Conservation (phyloP, 2,329 filamentous ascomycete genomes). For the Achaetomium macrosporum region DNA sequence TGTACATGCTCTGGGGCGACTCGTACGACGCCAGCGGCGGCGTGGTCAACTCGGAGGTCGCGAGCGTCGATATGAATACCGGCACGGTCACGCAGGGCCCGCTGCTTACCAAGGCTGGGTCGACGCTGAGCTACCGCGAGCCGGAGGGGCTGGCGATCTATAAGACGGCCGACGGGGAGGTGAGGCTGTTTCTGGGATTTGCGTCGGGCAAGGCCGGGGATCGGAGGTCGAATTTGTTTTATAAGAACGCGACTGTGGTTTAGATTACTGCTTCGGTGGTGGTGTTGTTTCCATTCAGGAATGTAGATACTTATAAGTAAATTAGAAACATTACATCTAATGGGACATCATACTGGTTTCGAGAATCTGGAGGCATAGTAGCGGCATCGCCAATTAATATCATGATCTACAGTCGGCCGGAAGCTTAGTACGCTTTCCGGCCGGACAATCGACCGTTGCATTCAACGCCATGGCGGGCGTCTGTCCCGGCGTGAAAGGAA, state of each 20-base stretch:
- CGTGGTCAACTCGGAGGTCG: slow-evolving; percentile 8
- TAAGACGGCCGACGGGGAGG: slow-evolving; percentile 4
- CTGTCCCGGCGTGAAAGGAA: no score
- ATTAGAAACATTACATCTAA: no score
- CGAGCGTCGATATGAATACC: slow-evolving; percentile 9
- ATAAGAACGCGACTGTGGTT: slow-evolving; percentile 9
- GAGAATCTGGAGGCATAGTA: no score
- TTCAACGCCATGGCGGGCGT: no score
- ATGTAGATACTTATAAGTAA: no score
- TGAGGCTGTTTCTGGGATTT: slow-evolving; percentile 10
- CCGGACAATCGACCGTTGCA: no score
- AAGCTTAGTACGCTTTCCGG: no score
- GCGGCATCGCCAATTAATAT: no score
- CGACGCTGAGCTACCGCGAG: slow-evolving; percentile 9
- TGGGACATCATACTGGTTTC: no score
- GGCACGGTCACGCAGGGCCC: slow-evolving; percentile 8
- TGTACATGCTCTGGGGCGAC: slow-evolving; percentile 13
- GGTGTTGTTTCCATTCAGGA: no score
- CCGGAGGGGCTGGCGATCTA: slow-evolving; percentile 13
- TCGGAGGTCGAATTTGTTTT: slow-evolving; percentile 13
- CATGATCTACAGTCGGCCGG: no score
- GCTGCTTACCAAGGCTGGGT: slow-evolving; percentile 10
- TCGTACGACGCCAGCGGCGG: slow-evolving; percentile 5
- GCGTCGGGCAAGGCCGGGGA: slow-evolving; percentile 9
- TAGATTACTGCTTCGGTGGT: no score